phyloP scores from a whole-genome alignment of 176 grass and related monocot species.

The Oryza coarctata region DNA sequence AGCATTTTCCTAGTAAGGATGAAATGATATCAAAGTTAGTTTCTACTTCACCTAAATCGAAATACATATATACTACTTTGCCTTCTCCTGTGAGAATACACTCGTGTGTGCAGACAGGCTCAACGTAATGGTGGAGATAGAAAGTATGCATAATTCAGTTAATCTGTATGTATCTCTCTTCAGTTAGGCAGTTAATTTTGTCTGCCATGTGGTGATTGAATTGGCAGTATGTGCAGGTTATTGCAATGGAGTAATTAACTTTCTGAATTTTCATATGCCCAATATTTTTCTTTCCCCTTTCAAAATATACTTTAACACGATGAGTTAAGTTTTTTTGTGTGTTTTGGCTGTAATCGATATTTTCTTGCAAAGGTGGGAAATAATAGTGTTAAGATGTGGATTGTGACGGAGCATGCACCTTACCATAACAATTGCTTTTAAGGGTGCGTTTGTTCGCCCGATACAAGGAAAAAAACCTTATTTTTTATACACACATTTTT shows the following conservation, averaged over 20 bases:
- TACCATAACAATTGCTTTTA: conserved; percentile 31
- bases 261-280: neutral
- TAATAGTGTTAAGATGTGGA: neutral
- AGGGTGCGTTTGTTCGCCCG: too few species aligned
- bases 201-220: neutral
- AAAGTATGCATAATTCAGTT: conserved; percentile 15
- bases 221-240: neutral
- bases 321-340: neutral
- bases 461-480: too few species aligned
- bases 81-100: conserved; percentile 25
- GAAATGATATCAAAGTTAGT: conserved; percentile 58
- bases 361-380: neutral
- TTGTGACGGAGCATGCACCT: conserved; percentile 12
- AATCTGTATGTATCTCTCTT: conserved; percentile 16
- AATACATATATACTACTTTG: neutral
- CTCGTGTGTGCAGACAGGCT: conserved; percentile 7
- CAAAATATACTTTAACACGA: neutral
- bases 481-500: too few species aligned
- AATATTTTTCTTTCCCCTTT: neutral
- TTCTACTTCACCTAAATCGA: neutral
- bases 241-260: neutral
- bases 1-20: conserved; percentile 95
- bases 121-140: conserved; percentile 9
- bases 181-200: conserved; percentile 19
- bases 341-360: neutral